A percentile compares a stretch with the other conserved stretches of the same genome.
Conservation (phyloP, 2,329 filamentous ascomycete species). For the Nannizziopsis barbatae region DNA sequence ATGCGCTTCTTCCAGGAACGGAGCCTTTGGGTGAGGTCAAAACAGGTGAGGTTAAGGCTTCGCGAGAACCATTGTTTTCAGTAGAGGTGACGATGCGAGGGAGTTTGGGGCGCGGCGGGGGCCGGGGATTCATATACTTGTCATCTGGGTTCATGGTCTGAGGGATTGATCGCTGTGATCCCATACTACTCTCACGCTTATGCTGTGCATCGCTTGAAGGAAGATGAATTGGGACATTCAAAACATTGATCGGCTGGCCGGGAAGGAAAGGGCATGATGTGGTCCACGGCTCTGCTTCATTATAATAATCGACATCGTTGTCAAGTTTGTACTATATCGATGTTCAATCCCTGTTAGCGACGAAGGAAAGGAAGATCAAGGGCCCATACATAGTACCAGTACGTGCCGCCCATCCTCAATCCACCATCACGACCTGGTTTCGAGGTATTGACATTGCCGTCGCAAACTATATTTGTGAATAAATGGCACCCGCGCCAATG, state of each 20-base stretch:
- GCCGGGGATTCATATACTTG: constrained; percentile 60
- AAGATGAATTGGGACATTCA: constrained; percentile 65
- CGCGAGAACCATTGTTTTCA: constrained; percentile 3
- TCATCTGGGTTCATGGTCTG: constrained; percentile 69
- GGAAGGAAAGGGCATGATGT: constrained; percentile 75
- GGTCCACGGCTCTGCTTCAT: constrained; percentile 60
- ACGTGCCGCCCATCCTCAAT: constrained; percentile 82
- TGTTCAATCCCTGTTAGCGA: background rate
- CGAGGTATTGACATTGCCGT: constrained; percentile 50
- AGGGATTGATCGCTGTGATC: constrained; percentile 46
- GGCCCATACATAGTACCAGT: constrained; percentile 79
- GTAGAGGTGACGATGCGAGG: constrained; percentile 29
- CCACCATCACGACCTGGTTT: constrained; percentile 58
- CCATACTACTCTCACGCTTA: constrained; percentile 52
- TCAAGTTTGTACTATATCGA: constrained; percentile 65
- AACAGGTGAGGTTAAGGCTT: constrained; percentile 17
- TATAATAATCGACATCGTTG: constrained; percentile 63
- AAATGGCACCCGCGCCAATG: constrained; percentile 82
- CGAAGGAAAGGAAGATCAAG: too few relatives aligned
- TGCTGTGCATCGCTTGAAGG: constrained; percentile 36
- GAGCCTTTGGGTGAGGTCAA: constrained; percentile 20
- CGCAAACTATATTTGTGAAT: constrained; percentile 75
- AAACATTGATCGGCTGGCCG: constrained; percentile 73
- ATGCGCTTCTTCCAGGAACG: constrained; percentile 23
- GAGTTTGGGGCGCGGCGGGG: constrained; percentile 41